Percentiles rank a stretch among this genome's conserved stretches.
Evolutionary conservation across 2,329 filamentous ascomycete genomes (phyloP).

Genomic region (Immersiporthe knoxdaviesiana): DNA sequence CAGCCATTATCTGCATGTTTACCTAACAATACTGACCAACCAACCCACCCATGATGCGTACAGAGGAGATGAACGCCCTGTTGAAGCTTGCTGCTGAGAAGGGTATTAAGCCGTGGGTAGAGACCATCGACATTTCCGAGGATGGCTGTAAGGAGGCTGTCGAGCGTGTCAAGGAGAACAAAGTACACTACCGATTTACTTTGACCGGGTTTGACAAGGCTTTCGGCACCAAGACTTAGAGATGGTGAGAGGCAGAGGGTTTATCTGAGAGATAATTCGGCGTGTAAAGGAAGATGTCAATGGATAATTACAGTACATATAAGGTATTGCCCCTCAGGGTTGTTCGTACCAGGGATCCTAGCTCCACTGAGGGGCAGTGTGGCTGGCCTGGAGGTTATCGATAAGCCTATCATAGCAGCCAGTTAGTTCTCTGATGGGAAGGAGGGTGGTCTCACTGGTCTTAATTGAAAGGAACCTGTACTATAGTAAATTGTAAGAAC

Average conservation of each 20-base stretch:
- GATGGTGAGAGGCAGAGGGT: not conserved
- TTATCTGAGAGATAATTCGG: not conserved
- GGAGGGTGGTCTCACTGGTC: not conserved
- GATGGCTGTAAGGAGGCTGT: slow-evolving; percentile 72
- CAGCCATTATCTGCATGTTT: not conserved
- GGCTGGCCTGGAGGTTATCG: not conserved
- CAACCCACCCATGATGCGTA: too few relatives aligned
- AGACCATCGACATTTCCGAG: slow-evolving; percentile 34
- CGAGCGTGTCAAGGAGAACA: slow-evolving; percentile 69
- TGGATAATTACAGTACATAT: too few relatives aligned
- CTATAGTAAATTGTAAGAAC: not conserved
- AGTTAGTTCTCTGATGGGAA: not conserved
- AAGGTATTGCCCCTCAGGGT: not conserved
- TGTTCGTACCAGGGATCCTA: not conserved
- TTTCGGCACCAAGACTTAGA: slow-evolving; percentile 45
- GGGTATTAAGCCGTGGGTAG: slow-evolving; percentile 38
- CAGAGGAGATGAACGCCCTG: slow-evolving; percentile 60
- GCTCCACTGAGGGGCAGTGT: not conserved
- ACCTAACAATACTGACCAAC: not conserved
- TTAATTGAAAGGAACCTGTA: not conserved
- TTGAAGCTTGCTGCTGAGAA: slow-evolving; percentile 62
- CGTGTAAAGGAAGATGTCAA: not conserved
- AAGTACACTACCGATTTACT: slow-evolving; percentile 74
- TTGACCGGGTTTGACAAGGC: slow-evolving; percentile 69
- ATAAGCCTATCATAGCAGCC: not conserved